These are phyloP conservation scores for Agastache rugosa DNA, from an alignment of 257 asterid genomes.

Conservation along the genomic window DNA sequence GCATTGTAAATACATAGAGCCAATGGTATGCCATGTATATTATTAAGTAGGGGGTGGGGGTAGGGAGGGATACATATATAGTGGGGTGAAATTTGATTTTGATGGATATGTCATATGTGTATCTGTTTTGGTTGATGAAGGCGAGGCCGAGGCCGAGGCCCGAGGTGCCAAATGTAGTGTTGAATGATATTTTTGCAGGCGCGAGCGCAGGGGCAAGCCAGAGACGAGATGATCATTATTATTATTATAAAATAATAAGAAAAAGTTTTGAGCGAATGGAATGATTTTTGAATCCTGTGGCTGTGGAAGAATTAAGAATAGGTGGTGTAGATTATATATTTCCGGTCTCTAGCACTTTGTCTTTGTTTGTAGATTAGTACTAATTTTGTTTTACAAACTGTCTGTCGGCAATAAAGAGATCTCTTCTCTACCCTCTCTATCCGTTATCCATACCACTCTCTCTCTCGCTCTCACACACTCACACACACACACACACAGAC, in stretches of 20 bases:
- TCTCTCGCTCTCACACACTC: not conserved
- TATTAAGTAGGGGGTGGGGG: slow-evolving; percentile 36
- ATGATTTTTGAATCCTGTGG: not conserved
- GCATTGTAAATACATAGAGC: slow-evolving; percentile 49
- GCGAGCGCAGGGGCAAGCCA: not conserved
- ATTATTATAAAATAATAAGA: not conserved
- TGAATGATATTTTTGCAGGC: slow-evolving; percentile 28
- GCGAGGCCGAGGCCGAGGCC: not conserved
- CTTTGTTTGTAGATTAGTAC: too few relatives aligned
- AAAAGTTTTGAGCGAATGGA: not conserved
- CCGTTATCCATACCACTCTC: not conserved
- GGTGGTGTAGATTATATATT: too few relatives aligned
- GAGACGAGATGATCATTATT: not conserved
- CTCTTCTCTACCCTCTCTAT: not conserved
- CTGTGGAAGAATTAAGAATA: too few relatives aligned
- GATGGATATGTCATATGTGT: not conserved
- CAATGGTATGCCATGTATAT: slow-evolving; percentile 47
- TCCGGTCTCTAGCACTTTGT: too few relatives aligned
- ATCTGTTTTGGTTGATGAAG: slow-evolving; percentile 27
- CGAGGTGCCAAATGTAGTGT: not conserved
- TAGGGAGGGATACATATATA: slow-evolving; percentile 28
- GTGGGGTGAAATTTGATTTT: slow-evolving; percentile 28
- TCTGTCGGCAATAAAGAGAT: not conserved
- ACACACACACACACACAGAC: not conserved
- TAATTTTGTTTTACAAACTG: not conserved